phyloP scores from a whole-genome alignment of 1,284 basidiomycete genomes.

The Agaricales sp. region DNA sequence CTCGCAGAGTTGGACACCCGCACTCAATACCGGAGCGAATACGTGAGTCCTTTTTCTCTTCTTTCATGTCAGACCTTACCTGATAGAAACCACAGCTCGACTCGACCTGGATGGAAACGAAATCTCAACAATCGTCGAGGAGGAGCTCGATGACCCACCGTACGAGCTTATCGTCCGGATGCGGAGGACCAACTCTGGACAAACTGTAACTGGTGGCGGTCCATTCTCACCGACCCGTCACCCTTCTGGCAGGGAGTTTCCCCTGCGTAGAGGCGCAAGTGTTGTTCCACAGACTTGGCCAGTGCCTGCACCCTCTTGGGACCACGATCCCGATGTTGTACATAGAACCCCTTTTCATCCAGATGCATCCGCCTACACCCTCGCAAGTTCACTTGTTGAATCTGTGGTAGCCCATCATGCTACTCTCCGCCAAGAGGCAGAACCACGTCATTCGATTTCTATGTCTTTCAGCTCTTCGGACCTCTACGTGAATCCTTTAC shows the following conservation, averaged over 20 bases:
- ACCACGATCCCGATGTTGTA: not conserved
- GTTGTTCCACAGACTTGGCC: not conserved
- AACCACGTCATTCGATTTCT: not conserved
- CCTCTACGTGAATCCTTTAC: not conserved
- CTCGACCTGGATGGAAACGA: conserved; percentile 48
- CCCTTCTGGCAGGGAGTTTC: not conserved
- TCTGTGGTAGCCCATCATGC: not conserved
- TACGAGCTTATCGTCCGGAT: not conserved
- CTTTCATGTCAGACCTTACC: conserved; percentile 5
- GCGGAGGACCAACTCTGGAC: not conserved
- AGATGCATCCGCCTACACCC: not conserved
- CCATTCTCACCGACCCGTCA: not conserved
- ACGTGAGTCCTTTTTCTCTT: conserved; percentile 3
- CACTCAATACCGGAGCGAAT: conserved; percentile 40
- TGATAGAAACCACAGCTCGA: conserved; percentile 26
- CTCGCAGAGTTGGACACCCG: conserved; percentile 16
- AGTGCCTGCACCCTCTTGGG: not conserved
- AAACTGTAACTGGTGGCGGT: not conserved
- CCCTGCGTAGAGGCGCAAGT: too few relatives aligned
- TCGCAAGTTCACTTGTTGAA: not conserved
- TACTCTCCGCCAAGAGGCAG: not conserved
- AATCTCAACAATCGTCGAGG: conserved; percentile 40
- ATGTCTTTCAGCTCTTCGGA: not conserved
- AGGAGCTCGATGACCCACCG: conserved; percentile 16
- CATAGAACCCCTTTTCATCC: not conserved